phyloP scores from a whole-genome alignment of 495 filamentous ascomycete species.

The Xylaria cubensis region DNA sequence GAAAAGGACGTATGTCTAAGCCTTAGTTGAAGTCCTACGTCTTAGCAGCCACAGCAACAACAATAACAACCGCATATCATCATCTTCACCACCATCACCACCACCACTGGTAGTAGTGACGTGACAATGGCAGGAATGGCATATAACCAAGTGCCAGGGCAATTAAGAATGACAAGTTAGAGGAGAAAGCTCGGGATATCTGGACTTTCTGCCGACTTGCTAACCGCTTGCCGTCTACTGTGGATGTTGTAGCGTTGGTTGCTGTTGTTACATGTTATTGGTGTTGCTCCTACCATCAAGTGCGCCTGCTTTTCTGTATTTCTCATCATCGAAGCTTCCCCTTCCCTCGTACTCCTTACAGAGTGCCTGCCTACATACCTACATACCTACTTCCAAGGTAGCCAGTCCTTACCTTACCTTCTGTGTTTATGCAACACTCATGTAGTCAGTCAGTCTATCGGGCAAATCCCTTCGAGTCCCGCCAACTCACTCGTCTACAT shows the following conservation, averaged over 20 bases:
- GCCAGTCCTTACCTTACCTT: background rate
- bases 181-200: background rate
- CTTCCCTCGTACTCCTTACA: background rate
- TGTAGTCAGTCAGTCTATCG: background rate
- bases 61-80: background rate
- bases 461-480: background rate
- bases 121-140: background rate
- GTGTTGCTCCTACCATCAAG: background rate
- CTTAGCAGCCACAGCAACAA: background rate
- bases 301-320: background rate
- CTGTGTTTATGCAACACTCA: background rate
- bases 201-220: background rate
- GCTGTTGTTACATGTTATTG: background rate
- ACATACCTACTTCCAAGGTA: background rate
- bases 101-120: background rate
- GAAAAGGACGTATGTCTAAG: background rate
- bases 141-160: background rate
- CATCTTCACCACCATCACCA: background rate
- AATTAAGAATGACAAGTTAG: background rate
- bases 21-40: constrained; percentile 3
- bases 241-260: background rate
- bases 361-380: background rate
- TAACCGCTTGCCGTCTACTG: background rate
- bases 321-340: background rate
- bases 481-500: background rate